Evolutionary conservation across 2,329 filamentous ascomycete genomes (phyloP), one percentile per base, ranked within the genome.

Genomic region (Pestalotiopsis sp.): DNA sequence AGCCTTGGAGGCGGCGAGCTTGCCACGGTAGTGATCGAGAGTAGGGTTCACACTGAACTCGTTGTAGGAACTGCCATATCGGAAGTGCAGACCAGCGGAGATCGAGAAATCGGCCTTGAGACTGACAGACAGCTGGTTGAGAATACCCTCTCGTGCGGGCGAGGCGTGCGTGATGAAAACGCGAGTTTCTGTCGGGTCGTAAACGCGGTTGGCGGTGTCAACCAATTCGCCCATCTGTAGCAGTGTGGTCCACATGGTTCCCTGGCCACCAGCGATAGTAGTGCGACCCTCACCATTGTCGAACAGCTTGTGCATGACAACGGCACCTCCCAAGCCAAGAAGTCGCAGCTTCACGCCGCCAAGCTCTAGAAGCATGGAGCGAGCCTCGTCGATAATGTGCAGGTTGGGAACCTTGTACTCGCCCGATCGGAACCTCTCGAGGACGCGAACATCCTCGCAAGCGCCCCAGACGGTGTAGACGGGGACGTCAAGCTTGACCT

Each of bases 301-400:
- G 77, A 99, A 99, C 20, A 99, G 89, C 86, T 99, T 99, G 86
- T 99, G 96, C 94, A 99, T 99, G 69, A 99, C 96, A 4, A 99
- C 95, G 6, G 96, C 96, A 75, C 96, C 96, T 72, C 96, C 96
- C 40, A 99, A 86, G 70, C 96, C 96, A 38, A 99, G 88, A 63
- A 99, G 87, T 75, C 96, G 92, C 71, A 99, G 89, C 87, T 98
- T 98, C 66, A 99, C 94, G 67, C 96, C 96, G 67, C 95, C 96
- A 69, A 98, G 86, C 81, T 99, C 96, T 68, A 99, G 87, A 73
- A 99, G 85, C 85, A 97, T 93, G 48, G 96, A 98, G 79, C 95
- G 95, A 65, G 96, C 94, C 84, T 99, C 96, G 73, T 99, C 96
- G 75, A 99, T 98, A 77, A 99, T 97, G 85, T 98, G 94, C 73